A percentile compares a stretch with the other conserved stretches of the same genome.
Evolutionary conservation across 192 early-diverging fungal genomes (phyloP).

Genomic region (Spizellomyces sp.): DNA sequence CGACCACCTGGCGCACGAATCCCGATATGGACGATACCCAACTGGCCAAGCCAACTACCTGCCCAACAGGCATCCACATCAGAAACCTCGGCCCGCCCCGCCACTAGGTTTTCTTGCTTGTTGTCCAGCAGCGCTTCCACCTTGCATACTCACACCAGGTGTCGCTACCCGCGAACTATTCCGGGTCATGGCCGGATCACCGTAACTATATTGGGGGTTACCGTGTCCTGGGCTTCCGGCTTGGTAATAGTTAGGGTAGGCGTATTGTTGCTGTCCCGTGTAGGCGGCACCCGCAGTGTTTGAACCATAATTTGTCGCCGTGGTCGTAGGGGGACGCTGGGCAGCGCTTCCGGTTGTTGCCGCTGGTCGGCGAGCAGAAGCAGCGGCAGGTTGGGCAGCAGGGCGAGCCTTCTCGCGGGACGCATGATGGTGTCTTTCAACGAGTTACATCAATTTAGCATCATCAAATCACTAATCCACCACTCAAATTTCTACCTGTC

Average conservation of each 20-base stretch:
- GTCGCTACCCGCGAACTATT: constrained; percentile 26
- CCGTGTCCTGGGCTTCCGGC: not conserved
- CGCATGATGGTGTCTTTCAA: too few species aligned
- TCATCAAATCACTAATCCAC: too few species aligned
- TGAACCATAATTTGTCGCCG: constrained; percentile 14
- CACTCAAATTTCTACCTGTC: not conserved
- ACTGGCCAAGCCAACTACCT: too few species aligned
- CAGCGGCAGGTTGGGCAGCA: too few species aligned
- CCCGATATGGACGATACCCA: too few species aligned
- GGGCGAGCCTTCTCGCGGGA: too few species aligned
- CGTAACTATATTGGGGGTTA: not conserved
- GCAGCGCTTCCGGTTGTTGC: not conserved
- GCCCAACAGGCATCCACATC: too few species aligned
- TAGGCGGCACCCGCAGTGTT: not conserved
- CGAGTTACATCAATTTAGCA: too few species aligned
- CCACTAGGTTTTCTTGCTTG: constrained; percentile 26
- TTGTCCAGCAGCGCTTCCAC: constrained; percentile 8
- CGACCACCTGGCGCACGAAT: too few species aligned
- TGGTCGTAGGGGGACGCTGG: constrained; percentile 8
- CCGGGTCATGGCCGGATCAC: constrained; percentile 19
- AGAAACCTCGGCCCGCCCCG: constrained; percentile 18
- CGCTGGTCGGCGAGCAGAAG: not conserved
- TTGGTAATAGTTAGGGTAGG: not conserved
- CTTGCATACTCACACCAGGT: constrained; percentile 32
- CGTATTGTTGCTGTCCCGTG: constrained; percentile 18